Evolutionary conservation across 2,329 filamentous ascomycete genomes (phyloP), one percentile per base, ranked within the genome.

Genomic region (Sclerotinia spermophila): DNA sequence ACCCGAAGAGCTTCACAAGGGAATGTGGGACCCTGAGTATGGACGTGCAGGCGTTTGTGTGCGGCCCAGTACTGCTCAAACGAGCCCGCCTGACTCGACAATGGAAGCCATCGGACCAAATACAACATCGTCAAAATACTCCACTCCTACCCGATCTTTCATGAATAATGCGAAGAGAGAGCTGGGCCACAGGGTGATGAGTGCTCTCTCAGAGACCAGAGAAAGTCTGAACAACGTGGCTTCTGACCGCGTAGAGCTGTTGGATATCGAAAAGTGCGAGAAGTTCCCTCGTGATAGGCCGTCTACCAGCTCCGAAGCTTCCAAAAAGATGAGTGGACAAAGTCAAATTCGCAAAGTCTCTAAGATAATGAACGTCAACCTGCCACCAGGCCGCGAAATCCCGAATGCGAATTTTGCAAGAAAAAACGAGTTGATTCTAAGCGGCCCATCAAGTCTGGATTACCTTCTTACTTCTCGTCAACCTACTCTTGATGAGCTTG

Each of bases 321-420:
- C 58, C 1, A 38, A 53, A 35, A 55, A 55, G 1, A 35, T 51
- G 24, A 38, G 58, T 30, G 38, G 10, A 19, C 35, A 42, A 21
- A 21, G 44, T 30, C 21, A 19, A n/a, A 33, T 33, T 40, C 44
- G 40, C 24, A 67, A 67, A 24, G 21, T 45, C 15, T 56, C 40
- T 15, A 21, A 21, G 38, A 70, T 56, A 45, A 38, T 33, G 45
- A 70, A 70, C 33, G 68, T 72, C 48, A 51, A 64, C 19, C 65
- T 70, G 61, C 71, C 71, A 27, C 55, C 45, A 56, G 71, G 69
- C 30, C 55, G 64, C 61, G 74, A 81, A 30, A 79, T 83, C 58
- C 83, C 82, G 3, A 82, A 84, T 71, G 81, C 82, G 19, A 82
- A 81, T 60, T 84, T 84, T 72, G 83, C 82, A 8, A 77, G 83